phyloP scores from a whole-genome alignment of 139 green algal species.

The Chlorella sp. region DNA sequence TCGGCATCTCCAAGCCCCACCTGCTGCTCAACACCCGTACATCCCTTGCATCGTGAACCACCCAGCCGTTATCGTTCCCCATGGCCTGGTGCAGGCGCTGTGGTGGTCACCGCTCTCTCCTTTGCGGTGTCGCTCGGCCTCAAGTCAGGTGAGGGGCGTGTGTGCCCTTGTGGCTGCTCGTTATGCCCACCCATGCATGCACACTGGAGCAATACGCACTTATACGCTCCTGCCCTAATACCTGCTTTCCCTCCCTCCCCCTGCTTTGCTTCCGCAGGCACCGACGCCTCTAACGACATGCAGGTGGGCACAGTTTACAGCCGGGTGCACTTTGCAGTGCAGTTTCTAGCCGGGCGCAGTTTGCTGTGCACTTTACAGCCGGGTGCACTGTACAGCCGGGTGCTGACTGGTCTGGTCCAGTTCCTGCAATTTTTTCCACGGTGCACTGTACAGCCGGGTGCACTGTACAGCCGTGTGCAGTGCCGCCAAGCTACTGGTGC shows the following conservation, averaged over 20 bases:
- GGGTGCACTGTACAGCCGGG: too few species aligned
- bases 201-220: too few species aligned
- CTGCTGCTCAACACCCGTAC: background rate
- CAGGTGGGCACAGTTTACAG: constrained; percentile 13
- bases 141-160: constrained; percentile 22
- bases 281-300: constrained; percentile 43
- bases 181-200: background rate
- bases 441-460: constrained; percentile 29
- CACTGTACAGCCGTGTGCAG: too few species aligned
- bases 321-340: too few species aligned
- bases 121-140: constrained; percentile 14
- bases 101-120: constrained; percentile 3
- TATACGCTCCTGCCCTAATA: background rate
- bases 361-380: too few species aligned
- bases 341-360: too few species aligned
- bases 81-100: background rate
- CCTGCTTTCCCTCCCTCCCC: background rate
- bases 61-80: background rate
- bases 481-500: too few species aligned
- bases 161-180: background rate
- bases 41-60: background rate
- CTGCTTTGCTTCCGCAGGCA: background rate
- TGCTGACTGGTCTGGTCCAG: too few species aligned
- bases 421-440: too few species aligned
- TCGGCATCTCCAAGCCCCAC: too few species aligned